A percentile compares a stretch with the other conserved stretches of the same genome.
These are phyloP conservation scores for Chernovozyma aurita DNA, from an alignment of 1,139 yeast genomes.

Conservation along the genomic window DNA sequence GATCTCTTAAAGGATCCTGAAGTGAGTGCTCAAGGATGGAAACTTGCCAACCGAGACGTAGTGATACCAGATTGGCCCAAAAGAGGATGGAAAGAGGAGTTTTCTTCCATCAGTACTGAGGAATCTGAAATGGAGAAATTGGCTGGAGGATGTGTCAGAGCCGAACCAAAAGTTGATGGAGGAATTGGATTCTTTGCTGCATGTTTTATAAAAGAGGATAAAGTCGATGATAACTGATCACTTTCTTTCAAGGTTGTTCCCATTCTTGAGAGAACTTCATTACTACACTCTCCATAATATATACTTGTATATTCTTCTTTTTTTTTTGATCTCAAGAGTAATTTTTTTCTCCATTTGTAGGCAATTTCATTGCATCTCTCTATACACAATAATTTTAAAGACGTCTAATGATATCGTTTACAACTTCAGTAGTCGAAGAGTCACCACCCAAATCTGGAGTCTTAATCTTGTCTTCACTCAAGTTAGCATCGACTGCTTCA, in stretches of 20 bases:
- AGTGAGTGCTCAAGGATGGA: slow-evolving; percentile 69
- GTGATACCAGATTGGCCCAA: slow-evolving; percentile 84
- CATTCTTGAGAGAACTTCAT: too few species aligned
- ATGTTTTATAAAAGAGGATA: slow-evolving; percentile 43
- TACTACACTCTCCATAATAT: background rate
- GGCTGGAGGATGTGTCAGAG: slow-evolving; percentile 86
- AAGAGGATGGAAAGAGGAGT: slow-evolving; percentile 72
- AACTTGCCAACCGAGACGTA: slow-evolving; percentile 52
- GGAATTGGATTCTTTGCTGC: slow-evolving; percentile 98
- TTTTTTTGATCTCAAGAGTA: background rate
- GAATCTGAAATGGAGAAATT: slow-evolving; percentile 41
- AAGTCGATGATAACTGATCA: too few species aligned
- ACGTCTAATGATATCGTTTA: slow-evolving; percentile 67
- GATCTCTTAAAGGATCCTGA: slow-evolving; percentile 64
- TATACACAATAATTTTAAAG: slow-evolving; percentile 13
- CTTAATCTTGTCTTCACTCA: slow-evolving; percentile 71
- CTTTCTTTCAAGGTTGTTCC: too few species aligned
- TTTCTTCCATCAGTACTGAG: slow-evolving; percentile 45
- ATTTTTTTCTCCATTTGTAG: too few species aligned
- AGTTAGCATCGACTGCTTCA: slow-evolving; percentile 91
- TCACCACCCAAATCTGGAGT: slow-evolving; percentile 96
- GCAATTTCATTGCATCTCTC: too few species aligned
- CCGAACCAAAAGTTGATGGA: slow-evolving; percentile 83
- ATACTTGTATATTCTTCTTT: background rate
- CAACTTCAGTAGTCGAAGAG: slow-evolving; percentile 80